Conservation (phyloP, 2,329 filamentous ascomycete species). For the Hymenoscyphus linearis region DNA sequence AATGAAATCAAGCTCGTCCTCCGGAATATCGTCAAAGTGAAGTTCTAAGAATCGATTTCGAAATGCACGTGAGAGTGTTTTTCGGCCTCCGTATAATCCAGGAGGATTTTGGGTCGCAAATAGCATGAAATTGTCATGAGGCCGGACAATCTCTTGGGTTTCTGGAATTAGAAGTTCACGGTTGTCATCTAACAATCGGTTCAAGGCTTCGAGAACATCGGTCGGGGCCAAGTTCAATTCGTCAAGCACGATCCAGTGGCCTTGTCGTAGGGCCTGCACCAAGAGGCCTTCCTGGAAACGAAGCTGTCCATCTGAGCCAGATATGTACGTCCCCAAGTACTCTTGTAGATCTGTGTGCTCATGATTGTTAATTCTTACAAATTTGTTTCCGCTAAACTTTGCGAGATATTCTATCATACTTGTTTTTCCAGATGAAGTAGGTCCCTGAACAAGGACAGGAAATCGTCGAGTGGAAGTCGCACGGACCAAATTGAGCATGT, state of each 20-base stretch:
- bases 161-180: conserved; percentile 92
- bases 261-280: conserved; percentile 85
- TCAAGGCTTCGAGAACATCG: conserved; percentile 92
- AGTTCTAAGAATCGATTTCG: conserved; percentile 95
- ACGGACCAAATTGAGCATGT: conserved; percentile 88
- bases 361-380: conserved; percentile 98
- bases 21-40: conserved; percentile 96
- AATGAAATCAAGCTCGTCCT: conserved; percentile 88
- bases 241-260: conserved; percentile 97
- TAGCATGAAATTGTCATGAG: conserved; percentile 93
- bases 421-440: conserved; percentile 95
- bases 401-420: conserved; percentile 99
- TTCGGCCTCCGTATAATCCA: conserved; percentile 90
- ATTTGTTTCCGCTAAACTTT: conserved; percentile 94
- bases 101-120: conserved; percentile 98
- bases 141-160: conserved; percentile 87
- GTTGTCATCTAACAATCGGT: conserved; percentile 93
- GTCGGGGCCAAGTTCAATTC: conserved; percentile 96
- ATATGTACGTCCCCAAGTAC: conserved; percentile 92
- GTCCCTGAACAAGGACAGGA: conserved; percentile 91
- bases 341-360: conserved; percentile 98
- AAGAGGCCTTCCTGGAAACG: conserved; percentile 90
- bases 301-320: conserved; percentile 76
- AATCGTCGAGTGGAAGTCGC: conserved; percentile 89
- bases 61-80: conserved; percentile 88